A percentile compares a stretch with the other conserved stretches of the same genome.
phyloP scores from a whole-genome alignment of 495 filamentous ascomycete genomes.

The Penicillium bovifimosum region DNA sequence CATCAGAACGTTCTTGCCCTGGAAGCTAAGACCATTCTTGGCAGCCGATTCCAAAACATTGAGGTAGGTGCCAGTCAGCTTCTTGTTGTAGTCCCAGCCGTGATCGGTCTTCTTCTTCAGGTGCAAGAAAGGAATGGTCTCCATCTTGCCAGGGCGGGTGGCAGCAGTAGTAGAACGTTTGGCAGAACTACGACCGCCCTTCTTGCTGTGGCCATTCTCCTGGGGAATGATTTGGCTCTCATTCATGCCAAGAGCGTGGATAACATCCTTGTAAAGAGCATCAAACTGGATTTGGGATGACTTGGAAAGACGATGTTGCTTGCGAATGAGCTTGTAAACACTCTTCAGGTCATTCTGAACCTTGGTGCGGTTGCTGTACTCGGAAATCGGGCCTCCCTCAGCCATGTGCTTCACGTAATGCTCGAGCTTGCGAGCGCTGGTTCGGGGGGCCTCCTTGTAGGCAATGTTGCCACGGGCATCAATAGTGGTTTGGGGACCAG shows the following conservation, averaged over 20 bases:
- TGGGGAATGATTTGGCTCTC: slow-evolving; percentile 92
- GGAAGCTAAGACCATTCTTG: slow-evolving; percentile 79
- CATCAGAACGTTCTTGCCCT: slow-evolving; percentile 95
- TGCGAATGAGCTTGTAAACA: slow-evolving; percentile 95
- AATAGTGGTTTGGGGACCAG: slow-evolving; percentile 83
- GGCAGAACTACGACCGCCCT: slow-evolving; percentile 53
- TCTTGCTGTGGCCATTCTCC: slow-evolving; percentile 67
- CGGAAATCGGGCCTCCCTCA: slow-evolving; percentile 93
- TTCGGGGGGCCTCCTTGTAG: slow-evolving; percentile 81
- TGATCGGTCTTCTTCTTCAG: slow-evolving; percentile 90
- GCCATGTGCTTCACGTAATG: slow-evolving; percentile 99
- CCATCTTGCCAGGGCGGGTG: slow-evolving; percentile 77
- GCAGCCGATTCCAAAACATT: slow-evolving; percentile 88
- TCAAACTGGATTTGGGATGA: slow-evolving; percentile 93
- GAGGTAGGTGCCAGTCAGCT: slow-evolving; percentile 85
- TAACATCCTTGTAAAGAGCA: slow-evolving; percentile 83
- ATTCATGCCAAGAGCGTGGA: slow-evolving; percentile 91
- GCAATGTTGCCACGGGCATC: slow-evolving; percentile 84
- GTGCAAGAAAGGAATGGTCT: slow-evolving; percentile 97
- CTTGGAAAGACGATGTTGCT: slow-evolving; percentile 95
- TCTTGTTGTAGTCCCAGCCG: slow-evolving; percentile 99
- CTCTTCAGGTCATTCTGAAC: slow-evolving; percentile 90
- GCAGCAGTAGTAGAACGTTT: slow-evolving; percentile 54
- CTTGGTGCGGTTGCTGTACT: slow-evolving; percentile 97
- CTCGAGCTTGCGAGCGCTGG: slow-evolving; percentile 92